These are phyloP conservation scores for Melanogaster broomeanus DNA, from an alignment of 768 basidiomycete genomes.

Conservation along the genomic window DNA sequence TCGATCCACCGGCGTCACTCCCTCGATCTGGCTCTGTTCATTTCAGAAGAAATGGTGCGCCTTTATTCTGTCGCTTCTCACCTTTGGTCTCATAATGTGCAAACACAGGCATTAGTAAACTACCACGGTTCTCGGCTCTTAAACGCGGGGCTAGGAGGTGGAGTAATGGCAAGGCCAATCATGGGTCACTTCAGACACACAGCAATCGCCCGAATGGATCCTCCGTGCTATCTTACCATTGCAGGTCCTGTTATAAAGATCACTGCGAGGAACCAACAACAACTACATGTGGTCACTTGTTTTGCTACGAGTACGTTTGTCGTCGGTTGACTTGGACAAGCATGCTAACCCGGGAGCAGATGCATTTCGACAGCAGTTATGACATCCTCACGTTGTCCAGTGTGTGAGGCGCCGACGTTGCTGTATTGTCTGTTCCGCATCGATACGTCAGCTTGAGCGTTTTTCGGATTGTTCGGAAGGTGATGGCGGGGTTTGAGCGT, in stretches of 20 bases:
- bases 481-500: not conserved
- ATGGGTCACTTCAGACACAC: not conserved
- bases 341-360: conserved; percentile 30
- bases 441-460: conserved; percentile 35
- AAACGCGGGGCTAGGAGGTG: conserved; percentile 20
- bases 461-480: not conserved
- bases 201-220: conserved; percentile 11
- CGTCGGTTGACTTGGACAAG: not conserved
- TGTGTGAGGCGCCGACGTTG: conserved; percentile 51
- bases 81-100: not conserved
- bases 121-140: conserved; percentile 33
- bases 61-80: not conserved
- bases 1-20: conserved; percentile 23
- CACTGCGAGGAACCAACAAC: conserved; percentile 56
- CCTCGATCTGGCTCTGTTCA: conserved; percentile 11
- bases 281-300: conserved; percentile 65
- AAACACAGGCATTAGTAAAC: conserved; percentile 26
- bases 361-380: conserved; percentile 55
- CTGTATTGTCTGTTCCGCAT: conserved; percentile 59
- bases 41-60: conserved; percentile 23
- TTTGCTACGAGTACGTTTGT: conserved; percentile 48
- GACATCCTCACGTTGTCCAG: conserved; percentile 49
- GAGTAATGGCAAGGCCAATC: conserved; percentile 12
- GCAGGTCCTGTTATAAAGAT: conserved; percentile 50
- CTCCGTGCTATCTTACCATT: conserved; percentile 37